Evolutionary conservation across 129 eudicot genomes (phyloP), one percentile per base, ranked within the genome.

Genomic region (Tagetes patula): DNA sequence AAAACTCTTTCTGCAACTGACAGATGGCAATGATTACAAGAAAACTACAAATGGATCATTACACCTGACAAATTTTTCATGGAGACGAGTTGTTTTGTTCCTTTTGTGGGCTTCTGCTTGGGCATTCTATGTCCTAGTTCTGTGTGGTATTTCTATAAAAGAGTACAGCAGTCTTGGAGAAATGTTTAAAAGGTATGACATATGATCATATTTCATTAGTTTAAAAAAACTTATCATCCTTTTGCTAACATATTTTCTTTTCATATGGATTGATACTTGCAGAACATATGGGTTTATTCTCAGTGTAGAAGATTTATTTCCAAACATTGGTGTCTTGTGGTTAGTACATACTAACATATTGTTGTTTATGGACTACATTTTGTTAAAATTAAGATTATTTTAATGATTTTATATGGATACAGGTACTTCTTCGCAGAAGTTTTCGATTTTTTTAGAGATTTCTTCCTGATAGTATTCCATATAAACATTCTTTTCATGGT

Each of bases 391-490:
- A 54, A 63, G 37, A 40, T 63, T 62, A 3, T 27, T 59, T 27
- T 42, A 20, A 77, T 77, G 34, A 47, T 38, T 48, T 74, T 60
- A 6, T 73, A 70, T 76, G 42, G 58, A 67, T 80, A 78, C 92
- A 93, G 98, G 98, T 94, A 94, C 93, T 90, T 94, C 84, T 94
- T 94, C 72, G 98, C 98, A 5, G 98, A 94, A 82, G 98, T 94
- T 67, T 94, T 94, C 76, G 97, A 94, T 70, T 90, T 90, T 69
- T 94, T 94, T 91, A 82, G 93, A 84, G 75, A 78, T 52, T 94
- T 94, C 80, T 94, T 94, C 76, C 75, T 94, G 84, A 88, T 94
- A 49, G 96, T 90, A 61, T 87, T 90, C 73, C 93, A 90, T 68
- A 87, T 87, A 71, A 94, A 94, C 80, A 94, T 94, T 84, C 74